phyloP scores from a whole-genome alignment of 495 filamentous ascomycete genomes.

The Penicillium parvum region DNA sequence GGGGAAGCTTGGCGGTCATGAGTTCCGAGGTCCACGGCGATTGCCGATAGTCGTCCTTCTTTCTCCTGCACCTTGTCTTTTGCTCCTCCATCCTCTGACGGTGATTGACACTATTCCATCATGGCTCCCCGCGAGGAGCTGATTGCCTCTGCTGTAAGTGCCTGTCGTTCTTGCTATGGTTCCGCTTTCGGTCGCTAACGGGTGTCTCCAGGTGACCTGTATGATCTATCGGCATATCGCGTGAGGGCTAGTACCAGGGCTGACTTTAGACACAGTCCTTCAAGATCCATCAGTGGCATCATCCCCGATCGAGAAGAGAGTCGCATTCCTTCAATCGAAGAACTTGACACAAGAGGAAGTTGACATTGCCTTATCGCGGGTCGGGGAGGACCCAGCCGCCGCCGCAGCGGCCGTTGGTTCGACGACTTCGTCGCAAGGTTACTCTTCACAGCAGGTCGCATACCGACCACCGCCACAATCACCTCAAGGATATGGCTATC shows the following conservation, averaged over 20 bases:
- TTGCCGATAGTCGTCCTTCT: constrained; percentile 25
- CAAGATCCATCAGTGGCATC: constrained; percentile 88
- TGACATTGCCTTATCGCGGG: constrained; percentile 73
- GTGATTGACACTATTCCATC: constrained; percentile 24
- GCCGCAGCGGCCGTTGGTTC: constrained; percentile 25
- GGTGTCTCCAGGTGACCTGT: constrained; percentile 38
- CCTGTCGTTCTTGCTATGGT: neutral
- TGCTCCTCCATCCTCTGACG: constrained; percentile 10
- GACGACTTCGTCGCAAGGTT: constrained; percentile 37
- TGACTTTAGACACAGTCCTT: constrained; percentile 60
- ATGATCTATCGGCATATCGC: constrained; percentile 12
- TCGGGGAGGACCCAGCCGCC: constrained; percentile 52
- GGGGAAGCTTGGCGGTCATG: constrained; percentile 34
- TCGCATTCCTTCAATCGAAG: constrained; percentile 93
- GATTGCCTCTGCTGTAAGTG: constrained; percentile 72
- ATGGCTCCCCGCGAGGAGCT: constrained; percentile 80
- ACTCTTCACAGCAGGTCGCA: constrained; percentile 47
- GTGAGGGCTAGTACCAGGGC: constrained; percentile 9
- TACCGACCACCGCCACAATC: constrained; percentile 50
- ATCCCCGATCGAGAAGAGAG: constrained; percentile 84
- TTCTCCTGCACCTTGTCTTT: constrained; percentile 14
- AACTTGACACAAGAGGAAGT: constrained; percentile 96
- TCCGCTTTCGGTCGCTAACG: constrained; percentile 11
- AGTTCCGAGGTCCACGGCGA: constrained; percentile 42
- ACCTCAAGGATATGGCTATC: constrained; percentile 64